Evolutionary conservation across 2,329 filamentous ascomycete genomes (phyloP).

Genomic region (Microdochium bolleyi): DNA sequence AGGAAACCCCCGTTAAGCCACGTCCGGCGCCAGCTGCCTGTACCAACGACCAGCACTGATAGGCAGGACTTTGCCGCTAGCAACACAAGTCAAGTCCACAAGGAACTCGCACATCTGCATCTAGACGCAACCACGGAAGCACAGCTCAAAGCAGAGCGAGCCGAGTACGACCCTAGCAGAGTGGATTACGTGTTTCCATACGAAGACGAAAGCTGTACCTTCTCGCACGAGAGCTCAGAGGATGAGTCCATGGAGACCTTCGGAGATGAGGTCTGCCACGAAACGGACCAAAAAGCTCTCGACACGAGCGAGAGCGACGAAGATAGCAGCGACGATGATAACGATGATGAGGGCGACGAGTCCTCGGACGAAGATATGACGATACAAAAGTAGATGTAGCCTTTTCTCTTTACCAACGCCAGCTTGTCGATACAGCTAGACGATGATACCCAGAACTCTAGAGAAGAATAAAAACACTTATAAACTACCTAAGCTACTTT

Average conservation of each 20-base stretch:
- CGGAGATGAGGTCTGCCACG: background rate
- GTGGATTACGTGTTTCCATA: background rate
- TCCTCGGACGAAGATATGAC: background rate
- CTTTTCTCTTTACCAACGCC: no score
- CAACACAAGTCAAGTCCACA: background rate
- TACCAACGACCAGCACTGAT: background rate
- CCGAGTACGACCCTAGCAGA: background rate
- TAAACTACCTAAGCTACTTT: background rate
- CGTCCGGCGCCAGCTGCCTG: background rate
- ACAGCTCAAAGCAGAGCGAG: background rate
- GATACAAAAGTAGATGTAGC: background rate
- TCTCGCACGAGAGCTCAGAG: background rate
- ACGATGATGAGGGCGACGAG: background rate
- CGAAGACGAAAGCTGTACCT: background rate
- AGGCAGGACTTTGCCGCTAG: background rate
- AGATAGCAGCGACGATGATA: constrained; percentile 1
- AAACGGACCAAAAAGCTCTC: background rate
- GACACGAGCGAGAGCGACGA: background rate
- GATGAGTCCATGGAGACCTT: background rate
- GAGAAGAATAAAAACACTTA: background rate
- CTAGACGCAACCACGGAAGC: background rate
- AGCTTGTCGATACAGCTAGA: no score
- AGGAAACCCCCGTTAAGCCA: background rate
- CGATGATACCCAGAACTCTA: background rate
- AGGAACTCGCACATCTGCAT: background rate